phyloP scores from a whole-genome alignment of 2,329 filamentous ascomycete species.

The Juglanconis juglandina region DNA sequence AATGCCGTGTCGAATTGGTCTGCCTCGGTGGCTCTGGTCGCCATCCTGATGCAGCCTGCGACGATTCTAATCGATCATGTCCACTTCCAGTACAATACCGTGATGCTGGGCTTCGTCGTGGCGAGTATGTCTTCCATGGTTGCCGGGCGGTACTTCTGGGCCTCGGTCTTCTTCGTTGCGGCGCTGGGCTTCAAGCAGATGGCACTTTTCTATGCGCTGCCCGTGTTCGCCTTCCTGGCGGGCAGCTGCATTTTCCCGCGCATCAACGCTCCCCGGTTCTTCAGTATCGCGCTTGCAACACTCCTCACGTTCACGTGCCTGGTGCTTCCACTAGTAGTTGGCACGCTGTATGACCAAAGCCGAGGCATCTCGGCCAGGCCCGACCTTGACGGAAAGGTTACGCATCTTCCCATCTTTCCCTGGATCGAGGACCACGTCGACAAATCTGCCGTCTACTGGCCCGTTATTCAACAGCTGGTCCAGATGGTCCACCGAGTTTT shows the following conservation, averaged over 20 bases:
- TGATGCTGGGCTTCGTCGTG: conserved; percentile 90
- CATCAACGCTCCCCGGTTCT: conserved; percentile 63
- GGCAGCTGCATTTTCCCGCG: conserved; percentile 79
- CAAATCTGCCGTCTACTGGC: conserved; percentile 66
- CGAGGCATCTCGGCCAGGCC: conserved; percentile 58
- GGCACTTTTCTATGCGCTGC: conserved; percentile 94
- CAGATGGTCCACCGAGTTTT: conserved; percentile 93
- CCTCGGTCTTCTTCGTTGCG: conserved; percentile 87
- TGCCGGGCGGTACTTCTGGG: conserved; percentile 80
- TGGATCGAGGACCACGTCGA: conserved; percentile 58
- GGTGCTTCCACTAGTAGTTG: conserved; percentile 70
- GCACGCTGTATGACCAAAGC: conserved; percentile 65
- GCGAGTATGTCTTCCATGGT: conserved; percentile 86
- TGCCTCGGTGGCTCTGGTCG: conserved; percentile 77
- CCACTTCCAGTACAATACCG: conserved; percentile 97
- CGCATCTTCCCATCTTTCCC: conserved; percentile 59
- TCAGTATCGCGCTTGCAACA: conserved; percentile 74
- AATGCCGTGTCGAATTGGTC: conserved; percentile 79
- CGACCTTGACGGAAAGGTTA: conserved; percentile 55
- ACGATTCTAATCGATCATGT: conserved; percentile 92
- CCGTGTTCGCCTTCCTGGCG: conserved; percentile 86
- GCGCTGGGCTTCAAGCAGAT: conserved; percentile 99
- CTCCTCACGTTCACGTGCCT: conserved; percentile 69
- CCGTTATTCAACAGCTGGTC: conserved; percentile 70
- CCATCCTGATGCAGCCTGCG: conserved; percentile 86